Conservation (phyloP, 768 basidiomycete genomes). For the Naganishia vaughanmartiniae region DNA sequence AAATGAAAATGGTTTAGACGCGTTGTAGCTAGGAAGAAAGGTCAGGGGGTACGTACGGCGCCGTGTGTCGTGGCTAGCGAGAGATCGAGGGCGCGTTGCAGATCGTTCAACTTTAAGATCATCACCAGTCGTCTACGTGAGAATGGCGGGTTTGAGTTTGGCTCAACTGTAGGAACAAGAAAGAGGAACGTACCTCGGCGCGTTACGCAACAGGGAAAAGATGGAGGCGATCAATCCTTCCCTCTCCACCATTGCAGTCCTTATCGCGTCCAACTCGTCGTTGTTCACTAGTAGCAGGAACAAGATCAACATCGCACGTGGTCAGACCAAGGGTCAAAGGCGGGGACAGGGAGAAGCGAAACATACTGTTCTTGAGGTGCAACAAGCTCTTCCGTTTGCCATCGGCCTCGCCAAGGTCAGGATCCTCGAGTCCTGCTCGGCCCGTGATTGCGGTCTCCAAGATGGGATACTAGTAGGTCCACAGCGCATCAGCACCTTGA, state of each 20-base stretch:
- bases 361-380: conserved; percentile 28
- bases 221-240: conserved; percentile 82
- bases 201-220: conserved; percentile 78
- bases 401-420: conserved; percentile 19
- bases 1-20: not conserved
- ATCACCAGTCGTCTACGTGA: conserved; percentile 52
- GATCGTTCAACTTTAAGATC: conserved; percentile 65
- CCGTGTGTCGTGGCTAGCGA: conserved; percentile 75
- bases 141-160: conserved; percentile 41
- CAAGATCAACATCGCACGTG: too few species aligned
- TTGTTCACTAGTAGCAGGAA: conserved; percentile 54
- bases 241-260: conserved; percentile 73
- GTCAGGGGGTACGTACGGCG: conserved; percentile 15
- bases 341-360: not conserved
- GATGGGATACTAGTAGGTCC: conserved; percentile 72
- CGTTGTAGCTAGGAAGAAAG: not conserved
- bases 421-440: conserved; percentile 62
- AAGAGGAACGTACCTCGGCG: conserved; percentile 63
- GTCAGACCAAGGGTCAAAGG: conserved; percentile 20
- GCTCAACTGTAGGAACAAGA: conserved; percentile 57
- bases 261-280: conserved; percentile 75
- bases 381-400: conserved; percentile 29
- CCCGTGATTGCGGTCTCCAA: conserved; percentile 92
- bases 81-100: conserved; percentile 73
- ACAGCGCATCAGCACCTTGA: not conserved